A percentile compares a stretch with the other conserved stretches of the same genome.
These are phyloP conservation scores for Ascochyta lentis DNA, from an alignment of 2,329 filamentous ascomycete species.

Conservation along the genomic window DNA sequence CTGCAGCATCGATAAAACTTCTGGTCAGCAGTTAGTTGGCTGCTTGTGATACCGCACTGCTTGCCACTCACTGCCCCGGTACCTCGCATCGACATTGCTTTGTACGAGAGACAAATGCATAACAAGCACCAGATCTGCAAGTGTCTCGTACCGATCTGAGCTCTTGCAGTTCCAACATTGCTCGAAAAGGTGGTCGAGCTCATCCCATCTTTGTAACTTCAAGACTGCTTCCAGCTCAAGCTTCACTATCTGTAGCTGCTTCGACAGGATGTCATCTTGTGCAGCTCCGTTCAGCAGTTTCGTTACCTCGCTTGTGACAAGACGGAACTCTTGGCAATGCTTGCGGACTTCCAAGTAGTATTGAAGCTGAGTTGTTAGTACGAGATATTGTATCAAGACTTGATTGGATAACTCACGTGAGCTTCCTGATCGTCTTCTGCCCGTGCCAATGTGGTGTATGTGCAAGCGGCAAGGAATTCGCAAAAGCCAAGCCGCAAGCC, in stretches of 20 bases:
- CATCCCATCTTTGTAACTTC: slow-evolving; percentile 70
- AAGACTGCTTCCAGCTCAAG: slow-evolving; percentile 82
- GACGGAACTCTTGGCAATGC: slow-evolving; percentile 67
- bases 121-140: slow-evolving; percentile 56
- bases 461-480: slow-evolving; percentile 67
- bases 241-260: slow-evolving; percentile 71
- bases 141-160: slow-evolving; percentile 52
- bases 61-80: slow-evolving; percentile 41
- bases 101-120: slow-evolving; percentile 49
- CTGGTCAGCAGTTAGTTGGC: slow-evolving; percentile 17
- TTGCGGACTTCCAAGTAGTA: slow-evolving; percentile 67
- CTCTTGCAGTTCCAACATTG: slow-evolving; percentile 47
- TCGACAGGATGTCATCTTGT: slow-evolving; percentile 63
- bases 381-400: neutral
- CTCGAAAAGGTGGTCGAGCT: slow-evolving; percentile 66
- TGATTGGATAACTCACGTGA: slow-evolving; percentile 46
- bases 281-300: slow-evolving; percentile 53
- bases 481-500: slow-evolving; percentile 70
- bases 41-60: neutral
- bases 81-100: slow-evolving; percentile 33
- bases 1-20: slow-evolving; percentile 56
- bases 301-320: slow-evolving; percentile 48
- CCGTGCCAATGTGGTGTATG: slow-evolving; percentile 57
- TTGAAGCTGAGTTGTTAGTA: slow-evolving; percentile 59
- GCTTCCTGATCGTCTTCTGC: slow-evolving; percentile 49